Percentiles rank a stretch among this genome's conserved stretches.
phyloP scores from a whole-genome alignment of 2,329 filamentous ascomycete genomes.

The Xylaria sp. region DNA sequence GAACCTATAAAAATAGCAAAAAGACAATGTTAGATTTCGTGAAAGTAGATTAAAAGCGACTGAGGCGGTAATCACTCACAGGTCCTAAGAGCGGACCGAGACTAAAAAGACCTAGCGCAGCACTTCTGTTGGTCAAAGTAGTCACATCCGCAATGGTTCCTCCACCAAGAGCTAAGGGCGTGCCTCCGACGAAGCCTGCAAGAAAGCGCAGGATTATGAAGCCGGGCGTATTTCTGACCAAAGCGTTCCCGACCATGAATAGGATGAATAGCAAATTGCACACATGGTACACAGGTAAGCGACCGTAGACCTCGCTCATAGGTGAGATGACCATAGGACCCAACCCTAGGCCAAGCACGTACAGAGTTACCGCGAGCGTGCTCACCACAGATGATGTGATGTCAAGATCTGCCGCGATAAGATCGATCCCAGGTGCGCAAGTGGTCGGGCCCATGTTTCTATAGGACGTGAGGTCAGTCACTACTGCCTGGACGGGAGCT shows the following conservation, averaged over 20 bases:
- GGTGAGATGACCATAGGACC: constrained; percentile 1
- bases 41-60: background rate
- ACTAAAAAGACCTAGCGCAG: background rate
- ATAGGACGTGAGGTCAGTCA: background rate
- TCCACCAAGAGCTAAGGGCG: background rate
- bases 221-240: background rate
- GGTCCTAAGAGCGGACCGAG: background rate
- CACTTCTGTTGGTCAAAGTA: background rate
- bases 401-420: background rate
- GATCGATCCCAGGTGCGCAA: background rate
- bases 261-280: background rate
- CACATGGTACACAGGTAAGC: background rate
- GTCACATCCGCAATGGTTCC: background rate
- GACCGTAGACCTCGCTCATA: constrained; percentile 7
- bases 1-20: constrained; percentile 3
- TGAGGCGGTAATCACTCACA: background rate
- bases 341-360: background rate
- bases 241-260: background rate
- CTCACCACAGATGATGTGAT: background rate
- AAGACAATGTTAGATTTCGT: background rate
- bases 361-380: background rate
- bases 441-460: constrained; percentile 6
- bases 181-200: background rate
- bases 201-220: background rate
- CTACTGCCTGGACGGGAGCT: background rate